Percentiles rank a stretch among this genome's conserved stretches.
Conservation (phyloP, 2,329 filamentous ascomycete genomes). For the Monosporascus sp. region DNA sequence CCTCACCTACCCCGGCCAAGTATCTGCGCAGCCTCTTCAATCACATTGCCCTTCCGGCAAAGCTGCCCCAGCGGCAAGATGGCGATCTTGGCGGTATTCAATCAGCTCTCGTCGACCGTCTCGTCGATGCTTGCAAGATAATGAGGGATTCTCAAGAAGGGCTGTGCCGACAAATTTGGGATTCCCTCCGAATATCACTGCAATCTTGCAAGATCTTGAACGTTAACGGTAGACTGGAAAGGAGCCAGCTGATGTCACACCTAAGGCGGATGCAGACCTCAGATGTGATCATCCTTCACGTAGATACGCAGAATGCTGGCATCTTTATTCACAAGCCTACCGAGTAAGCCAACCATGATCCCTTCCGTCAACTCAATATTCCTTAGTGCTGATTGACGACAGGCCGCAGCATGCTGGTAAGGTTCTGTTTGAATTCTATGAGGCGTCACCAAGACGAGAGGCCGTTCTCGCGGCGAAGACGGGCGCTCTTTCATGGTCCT, state of each 20-base stretch:
- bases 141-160: conserved; percentile 8
- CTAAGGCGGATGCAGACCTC: conserved; percentile 8
- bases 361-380: not conserved
- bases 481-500: conserved; percentile 44
- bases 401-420: conserved; percentile 7
- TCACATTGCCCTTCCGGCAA: conserved; percentile 16
- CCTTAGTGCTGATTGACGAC: not conserved
- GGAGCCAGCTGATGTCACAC: conserved; percentile 8
- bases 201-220: conserved; percentile 9
- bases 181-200: conserved; percentile 9
- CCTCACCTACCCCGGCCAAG: conserved; percentile 1
- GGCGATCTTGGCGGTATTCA: conserved; percentile 9
- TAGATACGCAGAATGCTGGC: conserved; percentile 17
- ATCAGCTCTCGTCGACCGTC: conserved; percentile 9
- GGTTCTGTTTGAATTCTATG: conserved; percentile 52
- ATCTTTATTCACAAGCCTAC: conserved; percentile 11
- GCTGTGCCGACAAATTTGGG: conserved; percentile 6
- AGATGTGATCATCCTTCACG: conserved; percentile 15
- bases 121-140: conserved; percentile 7
- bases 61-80: conserved; percentile 12
- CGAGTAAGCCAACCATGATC: conserved; percentile 10
- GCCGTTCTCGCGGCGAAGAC: conserved; percentile 40
- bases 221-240: conserved; percentile 13
- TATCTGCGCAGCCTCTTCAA: conserved; percentile 13
- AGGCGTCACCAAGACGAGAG: conserved; percentile 45